phyloP scores from a whole-genome alignment of 305 asterid species.

The Ilex paraguariensis region DNA sequence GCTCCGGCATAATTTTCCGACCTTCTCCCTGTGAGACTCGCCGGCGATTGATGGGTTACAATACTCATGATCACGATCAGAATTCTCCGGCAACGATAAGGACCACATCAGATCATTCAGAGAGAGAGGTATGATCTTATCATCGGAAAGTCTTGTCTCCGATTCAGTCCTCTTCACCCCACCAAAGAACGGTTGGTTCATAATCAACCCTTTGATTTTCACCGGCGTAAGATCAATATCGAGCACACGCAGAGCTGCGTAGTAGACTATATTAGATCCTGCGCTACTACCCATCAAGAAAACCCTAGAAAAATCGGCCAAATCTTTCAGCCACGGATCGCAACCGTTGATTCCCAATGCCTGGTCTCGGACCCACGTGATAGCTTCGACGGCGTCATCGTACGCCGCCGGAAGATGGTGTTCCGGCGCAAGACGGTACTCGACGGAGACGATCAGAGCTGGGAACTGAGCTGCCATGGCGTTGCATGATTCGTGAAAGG shows the following conservation, averaged over 20 bases:
- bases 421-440: constrained; percentile 65
- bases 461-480: constrained; percentile 36
- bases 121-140: not conserved
- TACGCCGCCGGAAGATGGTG: constrained; percentile 74
- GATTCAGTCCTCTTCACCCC: constrained; percentile 39
- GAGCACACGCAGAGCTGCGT: constrained; percentile 23
- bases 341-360: constrained; percentile 9
- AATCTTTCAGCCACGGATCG: constrained; percentile 52
- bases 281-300: constrained; percentile 67
- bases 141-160: constrained; percentile 19
- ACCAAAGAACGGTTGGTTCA: constrained; percentile 42
- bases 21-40: constrained; percentile 13
- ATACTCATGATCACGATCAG: constrained; percentile 48
- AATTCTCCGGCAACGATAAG: constrained; percentile 48
- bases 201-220: constrained; percentile 42
- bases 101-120: constrained; percentile 53
- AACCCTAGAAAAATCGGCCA: constrained; percentile 46
- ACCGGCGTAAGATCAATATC: constrained; percentile 39
- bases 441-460: constrained; percentile 52
- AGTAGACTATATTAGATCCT: constrained; percentile 59
- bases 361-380: constrained; percentile 40
- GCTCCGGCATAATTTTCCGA: constrained; percentile 39
- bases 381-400: constrained; percentile 58
- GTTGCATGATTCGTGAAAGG: constrained; percentile 27
- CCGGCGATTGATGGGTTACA: constrained; percentile 26